Conservation (phyloP, 306 rosid species). For the Morella rubra region DNA sequence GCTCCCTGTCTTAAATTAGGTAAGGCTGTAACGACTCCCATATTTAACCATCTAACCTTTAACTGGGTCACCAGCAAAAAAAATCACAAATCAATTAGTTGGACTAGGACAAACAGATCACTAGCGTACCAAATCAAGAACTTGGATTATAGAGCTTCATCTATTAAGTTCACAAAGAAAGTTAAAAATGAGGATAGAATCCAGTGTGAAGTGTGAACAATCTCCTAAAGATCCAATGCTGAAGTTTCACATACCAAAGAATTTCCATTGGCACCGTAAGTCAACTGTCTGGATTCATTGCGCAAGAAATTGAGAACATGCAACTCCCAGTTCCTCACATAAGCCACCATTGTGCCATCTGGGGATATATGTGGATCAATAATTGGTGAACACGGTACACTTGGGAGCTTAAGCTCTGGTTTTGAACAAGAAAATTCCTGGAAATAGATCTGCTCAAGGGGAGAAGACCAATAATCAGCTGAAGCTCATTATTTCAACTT, state of each 20-base stretch:
- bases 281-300: constrained; percentile 73
- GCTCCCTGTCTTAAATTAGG: too few relatives aligned
- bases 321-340: constrained; percentile 71
- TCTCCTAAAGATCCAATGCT: constrained; percentile 11
- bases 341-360: constrained; percentile 78
- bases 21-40: too few relatives aligned
- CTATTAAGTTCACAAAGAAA: not conserved
- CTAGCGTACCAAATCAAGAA: not conserved
- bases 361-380: constrained; percentile 93
- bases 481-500: constrained; percentile 28
- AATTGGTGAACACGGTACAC: constrained; percentile 61
- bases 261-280: constrained; percentile 62
- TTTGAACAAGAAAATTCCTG: constrained; percentile 63
- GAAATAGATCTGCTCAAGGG: constrained; percentile 65
- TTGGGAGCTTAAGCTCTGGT: constrained; percentile 74
- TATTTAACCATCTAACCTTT: constrained; percentile 10
- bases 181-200: not conserved
- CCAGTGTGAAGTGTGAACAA: not conserved
- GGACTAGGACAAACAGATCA: constrained; percentile 10
- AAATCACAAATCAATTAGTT: not conserved
- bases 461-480: constrained; percentile 28
- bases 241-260: constrained; percentile 53
- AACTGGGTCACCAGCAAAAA: not conserved
- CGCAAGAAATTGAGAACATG: constrained; percentile 59
- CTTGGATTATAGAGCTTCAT: constrained; percentile 5